Evolutionary conservation across 176 grass and related monocot species (phyloP).

Genomic region (Lolium perenne): DNA sequence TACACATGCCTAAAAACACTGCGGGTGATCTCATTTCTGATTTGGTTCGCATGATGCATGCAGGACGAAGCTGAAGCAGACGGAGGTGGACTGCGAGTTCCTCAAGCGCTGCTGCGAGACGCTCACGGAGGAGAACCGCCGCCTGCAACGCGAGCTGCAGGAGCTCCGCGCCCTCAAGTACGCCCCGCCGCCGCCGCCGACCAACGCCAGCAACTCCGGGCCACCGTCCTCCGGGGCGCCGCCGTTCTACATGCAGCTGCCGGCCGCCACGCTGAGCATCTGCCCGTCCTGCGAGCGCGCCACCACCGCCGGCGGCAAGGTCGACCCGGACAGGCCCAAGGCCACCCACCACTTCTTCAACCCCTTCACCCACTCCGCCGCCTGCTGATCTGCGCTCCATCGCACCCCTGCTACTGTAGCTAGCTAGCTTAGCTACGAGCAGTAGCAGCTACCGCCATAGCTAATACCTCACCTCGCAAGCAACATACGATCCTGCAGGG

Average conservation of each 20-base stretch:
- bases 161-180: conserved; percentile 76
- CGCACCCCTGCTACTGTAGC: neutral
- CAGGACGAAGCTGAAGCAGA: conserved; percentile 99
- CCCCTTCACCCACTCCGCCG: conserved; percentile 82
- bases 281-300: conserved; percentile 85
- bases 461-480: conserved; percentile 43
- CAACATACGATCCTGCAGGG: conserved; percentile 31
- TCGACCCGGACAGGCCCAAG: conserved; percentile 49
- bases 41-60: conserved; percentile 32
- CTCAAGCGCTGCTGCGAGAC: conserved; percentile 89
- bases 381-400: conserved; percentile 54
- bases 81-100: conserved; percentile 90
- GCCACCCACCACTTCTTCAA: conserved; percentile 85
- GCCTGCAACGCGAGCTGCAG: conserved; percentile 82
- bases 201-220: neutral
- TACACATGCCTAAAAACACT: neutral
- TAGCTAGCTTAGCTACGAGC: neutral
- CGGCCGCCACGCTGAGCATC: conserved; percentile 67
- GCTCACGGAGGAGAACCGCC: conserved; percentile 90
- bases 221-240: neutral
- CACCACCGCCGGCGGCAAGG: conserved; percentile 38
- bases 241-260: conserved; percentile 81
- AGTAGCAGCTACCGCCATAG: neutral
- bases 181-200: conserved; percentile 8
- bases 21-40: neutral